These are phyloP conservation scores for Tetracentron sinense DNA, from an alignment of 164 flowering plant genomes.

Conservation along the genomic window DNA sequence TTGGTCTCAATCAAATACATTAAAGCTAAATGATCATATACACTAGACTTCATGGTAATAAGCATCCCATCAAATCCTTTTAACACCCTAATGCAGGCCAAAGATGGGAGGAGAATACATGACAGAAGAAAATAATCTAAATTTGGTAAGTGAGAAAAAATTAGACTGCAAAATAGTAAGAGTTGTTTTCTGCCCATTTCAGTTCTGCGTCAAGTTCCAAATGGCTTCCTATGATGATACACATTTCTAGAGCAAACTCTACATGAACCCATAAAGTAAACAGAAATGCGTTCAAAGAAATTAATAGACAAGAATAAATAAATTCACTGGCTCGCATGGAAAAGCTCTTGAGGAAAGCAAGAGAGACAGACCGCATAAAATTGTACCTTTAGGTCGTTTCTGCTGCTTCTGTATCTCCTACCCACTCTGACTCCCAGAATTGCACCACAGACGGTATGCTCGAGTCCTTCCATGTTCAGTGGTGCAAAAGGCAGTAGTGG, in stretches of 20 bases:
- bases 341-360: slow-evolving; percentile 8
- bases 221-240: slow-evolving; percentile 17
- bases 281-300: slow-evolving; percentile 9
- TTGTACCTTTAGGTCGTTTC: not conserved
- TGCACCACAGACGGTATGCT: not conserved
- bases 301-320: slow-evolving; percentile 27
- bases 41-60: too few species aligned
- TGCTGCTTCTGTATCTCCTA: too few species aligned
- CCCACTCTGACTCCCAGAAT: too few species aligned
- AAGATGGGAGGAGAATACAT: too few species aligned
- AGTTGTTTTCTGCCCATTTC: not conserved
- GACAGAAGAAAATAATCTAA: too few species aligned
- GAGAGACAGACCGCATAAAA: not conserved
- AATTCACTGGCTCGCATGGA: slow-evolving; percentile 20
- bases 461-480: not conserved
- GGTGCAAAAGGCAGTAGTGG: not conserved
- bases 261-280: slow-evolving; percentile 23
- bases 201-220: not conserved
- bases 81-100: too few species aligned
- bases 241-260: slow-evolving; percentile 28
- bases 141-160: too few species aligned
- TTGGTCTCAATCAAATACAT: too few species aligned
- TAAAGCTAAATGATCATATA: too few species aligned
- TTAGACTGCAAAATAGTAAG: not conserved
- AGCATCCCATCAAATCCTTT: too few species aligned